Base-by-base conservation (phyloP, 768 basidiomycete genomes). In the Mycena polygramma region DNA sequence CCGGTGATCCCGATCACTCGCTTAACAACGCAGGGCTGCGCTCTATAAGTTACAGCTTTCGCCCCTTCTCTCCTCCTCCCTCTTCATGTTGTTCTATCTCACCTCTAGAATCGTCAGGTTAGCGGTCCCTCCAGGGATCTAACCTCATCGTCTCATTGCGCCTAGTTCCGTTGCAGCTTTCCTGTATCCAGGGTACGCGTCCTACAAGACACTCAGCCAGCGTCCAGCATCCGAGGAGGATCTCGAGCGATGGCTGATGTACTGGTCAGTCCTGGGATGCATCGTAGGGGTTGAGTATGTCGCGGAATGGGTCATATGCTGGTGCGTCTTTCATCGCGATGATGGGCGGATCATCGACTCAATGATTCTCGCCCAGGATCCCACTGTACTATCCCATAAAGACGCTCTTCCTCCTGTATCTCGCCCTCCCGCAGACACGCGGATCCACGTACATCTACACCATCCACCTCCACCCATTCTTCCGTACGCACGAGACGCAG, bases 171-270 rank as follows among this genome's bases (percentile, higher is more conserved):
- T 88, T 43, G 85, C 85, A 7, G 94, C 92, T 22, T 97, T 95
- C 81, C 87, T 97, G 48, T 97, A 98, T 79, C 96, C 96, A 0
- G 94, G 93, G 26, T 98, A 98, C 82, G 94, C 95, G 37, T 96
- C 95, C n/a, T 98, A 97, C 85, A 98, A 98, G 84, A 91, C 94
- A 0, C 88, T 98, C 39, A 92, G 93, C 45, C 90, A 93, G 74
- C 87, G 94, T n/a, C 94, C 94, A 22, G 93, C 94, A 2, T 92
- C 91, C 0, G 94, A 95, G 75, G 88, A 86, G 59, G 94, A 95
- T 53, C 85, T 97, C 11, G 97, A 98, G 78, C 85, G 95, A 81
- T 98, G 97, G 96, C 86, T 98, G 63, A 97, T 96, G 94, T 98
- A 98, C 76, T 98, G 97, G 96, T 91, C 91, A n/a, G 93, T 94